Evolutionary conservation across 768 basidiomycete genomes (phyloP), one percentile per base, ranked within the genome.

Genomic region (Termitomyces sp.): DNA sequence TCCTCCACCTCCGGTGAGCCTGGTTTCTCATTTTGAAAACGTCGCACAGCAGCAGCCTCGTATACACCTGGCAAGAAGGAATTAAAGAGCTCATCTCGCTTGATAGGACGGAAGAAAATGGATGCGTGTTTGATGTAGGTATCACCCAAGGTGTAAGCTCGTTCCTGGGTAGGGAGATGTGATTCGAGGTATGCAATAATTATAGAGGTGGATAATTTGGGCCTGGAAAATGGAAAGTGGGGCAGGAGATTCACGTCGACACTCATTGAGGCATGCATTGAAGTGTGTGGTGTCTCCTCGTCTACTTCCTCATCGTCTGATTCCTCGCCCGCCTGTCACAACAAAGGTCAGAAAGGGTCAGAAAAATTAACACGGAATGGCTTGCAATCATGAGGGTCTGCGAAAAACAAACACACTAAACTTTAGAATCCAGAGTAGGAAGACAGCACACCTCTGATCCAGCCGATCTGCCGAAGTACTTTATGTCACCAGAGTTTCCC

Each of bases 401-500:
- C 23, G 11, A 15, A 28, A 40, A 30, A 42, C n/a, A 6, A 38
- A 9, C 43, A 5, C 2, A 5, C 43, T 17, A 11, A 11, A 12
- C 0, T 15, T 35, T 9, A 17, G 30, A 30, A 8, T 7, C 54
- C 31, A 47, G 31, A 43, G 38, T 11, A 6, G n/a, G 5, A 26
- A 53, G 50, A 60, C 19, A 42, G 42, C 68, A 44, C 50, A 80
- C 78, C 73, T 86, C 84, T n/a, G 82, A 79, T 2, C 84, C 84
- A 38, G 82, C 85, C 9, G 82, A 82, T 28, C 81, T 72, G 17
- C 86, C 86, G 62, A 85, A 84, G 63, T 85, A 87, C 62, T 81
- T 83, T 55, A 81, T 74, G 55, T 81, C 75, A 17, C 85, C 86
- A 14, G 80, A 75, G 51, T 81, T 82, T 30, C 78, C 80, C 10